Evolutionary conservation across 2,329 filamentous ascomycete genomes (phyloP).

Genomic region (Periconia sp.): DNA sequence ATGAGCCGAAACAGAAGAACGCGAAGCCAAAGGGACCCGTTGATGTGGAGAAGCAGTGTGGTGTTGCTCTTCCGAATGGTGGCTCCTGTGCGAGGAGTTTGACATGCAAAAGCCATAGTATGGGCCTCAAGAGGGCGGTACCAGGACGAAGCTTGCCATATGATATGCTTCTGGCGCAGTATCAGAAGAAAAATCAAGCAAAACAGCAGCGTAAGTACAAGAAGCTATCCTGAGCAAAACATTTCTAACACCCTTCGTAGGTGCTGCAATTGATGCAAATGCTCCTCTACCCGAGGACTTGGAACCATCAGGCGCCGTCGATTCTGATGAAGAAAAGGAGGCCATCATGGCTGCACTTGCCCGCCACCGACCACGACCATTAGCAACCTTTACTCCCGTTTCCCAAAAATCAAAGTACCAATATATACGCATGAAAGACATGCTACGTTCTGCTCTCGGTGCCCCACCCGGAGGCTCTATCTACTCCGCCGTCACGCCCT

Average conservation of each 20-base stretch:
- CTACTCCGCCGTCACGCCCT: constrained; percentile 27
- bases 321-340: constrained; percentile 93
- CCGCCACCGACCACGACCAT: constrained; percentile 77
- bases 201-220: constrained; percentile 85
- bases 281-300: constrained; percentile 86
- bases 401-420: constrained; percentile 62
- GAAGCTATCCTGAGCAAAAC: neutral
- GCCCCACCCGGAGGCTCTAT: constrained; percentile 44
- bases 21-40: constrained; percentile 91
- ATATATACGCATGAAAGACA: constrained; percentile 68
- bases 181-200: constrained; percentile 94
- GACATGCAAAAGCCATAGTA: constrained; percentile 93
- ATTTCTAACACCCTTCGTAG: constrained; percentile 52
- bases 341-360: constrained; percentile 80
- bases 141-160: constrained; percentile 87
- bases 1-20: constrained; percentile 82
- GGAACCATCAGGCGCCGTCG: constrained; percentile 74
- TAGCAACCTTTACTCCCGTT: constrained; percentile 68
- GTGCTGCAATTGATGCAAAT: constrained; percentile 93
- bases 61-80: constrained; percentile 83
- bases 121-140: constrained; percentile 91
- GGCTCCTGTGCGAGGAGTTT: constrained; percentile 85
- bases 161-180: constrained; percentile 77
- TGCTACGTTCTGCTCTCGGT: constrained; percentile 65
- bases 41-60: constrained; percentile 92